Base-by-base conservation (phyloP, 1,284 basidiomycete genomes). In the Nidula niveotomentosa region DNA sequence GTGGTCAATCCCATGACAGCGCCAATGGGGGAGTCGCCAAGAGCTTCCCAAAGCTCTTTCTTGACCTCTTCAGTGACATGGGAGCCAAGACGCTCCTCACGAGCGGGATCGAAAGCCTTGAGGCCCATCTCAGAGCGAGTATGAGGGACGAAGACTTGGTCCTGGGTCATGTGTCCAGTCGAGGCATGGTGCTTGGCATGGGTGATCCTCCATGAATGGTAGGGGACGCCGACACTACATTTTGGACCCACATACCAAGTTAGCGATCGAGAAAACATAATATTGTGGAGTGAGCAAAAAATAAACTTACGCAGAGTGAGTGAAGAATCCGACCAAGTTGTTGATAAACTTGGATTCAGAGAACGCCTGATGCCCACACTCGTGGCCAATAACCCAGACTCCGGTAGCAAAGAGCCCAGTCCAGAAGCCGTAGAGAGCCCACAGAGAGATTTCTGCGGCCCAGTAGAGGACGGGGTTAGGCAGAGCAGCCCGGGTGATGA, bases 111-210 rank as follows among this genome's bases (percentile, higher is more conserved):
- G 54, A 92, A 76, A 33, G 81, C 65, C 39, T 86, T 85, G 36
- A 93, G 72, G 30, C 85, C 82, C 18, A 83, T 69, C 57, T 94
- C 79, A 10, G 87, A 86, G 43, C 95, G 90, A 34, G 96, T 97
- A 60, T 85, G 79, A 53, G 97, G 97, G 5, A 99, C 94, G 65
- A 94, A 98, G 59, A 98, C 97, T 71, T 99, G 95, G 67, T 99
- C 96, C 62, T 96, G 89, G 51, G 91, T 94, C 81, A 98, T 84
- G 75, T 98, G 96, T 37, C 85, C 93, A 12, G 96, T 98, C 7
- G 91, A 90, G 36, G 97, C 97, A 74, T 99, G 96, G 74, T 99
- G 96, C 71, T 95, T 95, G 37, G 86, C 94, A 72, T 99, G 96
- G 3, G 91, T 93, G 71, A 99, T 96, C 60, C 95, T 85, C 97